Evolutionary conservation across 176 grass and related monocot genomes (phyloP).

Genomic region (Aegilops longissima): DNA sequence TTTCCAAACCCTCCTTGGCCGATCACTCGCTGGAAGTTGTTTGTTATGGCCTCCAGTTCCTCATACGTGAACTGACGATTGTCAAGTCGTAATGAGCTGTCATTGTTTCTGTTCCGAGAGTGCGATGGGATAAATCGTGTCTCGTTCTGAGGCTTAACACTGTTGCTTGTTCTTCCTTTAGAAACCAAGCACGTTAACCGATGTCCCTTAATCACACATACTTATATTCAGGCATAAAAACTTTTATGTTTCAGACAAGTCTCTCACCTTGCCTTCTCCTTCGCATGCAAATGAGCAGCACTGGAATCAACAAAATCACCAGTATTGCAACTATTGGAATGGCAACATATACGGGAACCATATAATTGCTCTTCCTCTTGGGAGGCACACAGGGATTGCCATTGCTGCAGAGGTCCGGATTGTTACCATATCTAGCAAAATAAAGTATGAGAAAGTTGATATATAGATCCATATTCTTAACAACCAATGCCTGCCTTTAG

Average conservation of each 20-base stretch:
- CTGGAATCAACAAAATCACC: not conserved
- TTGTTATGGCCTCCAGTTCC: constrained; percentile 18
- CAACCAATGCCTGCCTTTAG: not conserved
- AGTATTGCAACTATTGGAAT: constrained; percentile 18
- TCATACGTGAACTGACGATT: constrained; percentile 50
- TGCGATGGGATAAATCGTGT: not conserved
- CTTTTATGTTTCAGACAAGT: not conserved
- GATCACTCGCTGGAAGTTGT: constrained; percentile 10
- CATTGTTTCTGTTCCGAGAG: not conserved
- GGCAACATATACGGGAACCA: constrained; percentile 29
- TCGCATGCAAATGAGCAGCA: constrained; percentile 17
- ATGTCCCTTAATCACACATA: not conserved
- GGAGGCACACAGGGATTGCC: constrained; percentile 17
- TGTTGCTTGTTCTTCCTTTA: not conserved
- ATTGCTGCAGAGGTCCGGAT: constrained; percentile 41
- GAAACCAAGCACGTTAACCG: not conserved
- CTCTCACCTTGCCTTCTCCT: constrained; percentile 21
- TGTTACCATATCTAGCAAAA: constrained; percentile 30
- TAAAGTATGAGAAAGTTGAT: not conserved
- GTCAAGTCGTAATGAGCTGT: constrained; percentile 15
- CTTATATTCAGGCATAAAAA: not conserved
- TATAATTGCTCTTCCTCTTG: constrained; percentile 30
- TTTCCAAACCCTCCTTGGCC: not conserved
- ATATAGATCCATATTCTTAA: not conserved
- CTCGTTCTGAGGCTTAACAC: constrained; percentile 19